A percentile compares a stretch with the other conserved stretches of the same genome.
These are phyloP conservation scores for Rosa hybrid DNA, from an alignment of 331 rosid genomes.

Conservation along the genomic window DNA sequence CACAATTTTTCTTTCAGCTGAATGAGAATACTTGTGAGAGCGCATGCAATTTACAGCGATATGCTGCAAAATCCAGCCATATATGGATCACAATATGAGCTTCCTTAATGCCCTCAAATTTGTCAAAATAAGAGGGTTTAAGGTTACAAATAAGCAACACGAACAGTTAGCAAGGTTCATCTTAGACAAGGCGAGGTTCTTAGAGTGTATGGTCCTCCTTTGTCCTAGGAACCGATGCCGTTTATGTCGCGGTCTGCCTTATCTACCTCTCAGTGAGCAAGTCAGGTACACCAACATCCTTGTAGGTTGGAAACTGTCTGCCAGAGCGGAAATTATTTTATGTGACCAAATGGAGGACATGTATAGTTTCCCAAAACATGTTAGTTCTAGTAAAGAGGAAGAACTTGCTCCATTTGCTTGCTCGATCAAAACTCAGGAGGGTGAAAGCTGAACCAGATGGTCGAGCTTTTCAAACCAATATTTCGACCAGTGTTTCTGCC, in stretches of 20 bases:
- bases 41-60: neutral
- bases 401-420: neutral
- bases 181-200: neutral
- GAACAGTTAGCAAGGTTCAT: neutral
- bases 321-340: neutral
- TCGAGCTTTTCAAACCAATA: neutral
- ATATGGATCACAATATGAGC: neutral
- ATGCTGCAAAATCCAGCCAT: neutral
- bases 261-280: neutral
- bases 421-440: neutral
- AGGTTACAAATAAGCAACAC: neutral
- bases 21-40: neutral
- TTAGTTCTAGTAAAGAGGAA: neutral
- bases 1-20: slow-evolving; percentile 12
- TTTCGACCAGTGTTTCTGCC: neutral
- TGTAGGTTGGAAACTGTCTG: slow-evolving; percentile 3
- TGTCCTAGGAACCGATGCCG: neutral
- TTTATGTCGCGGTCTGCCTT: neutral
- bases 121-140: slow-evolving; percentile 16
- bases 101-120: neutral
- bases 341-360: neutral
- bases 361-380: neutral
- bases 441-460: neutral
- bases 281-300: neutral
- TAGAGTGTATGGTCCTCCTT: slow-evolving; percentile 20